phyloP scores from a whole-genome alignment of 2,329 filamentous ascomycete species.

The Taxawa tesnikishii region DNA sequence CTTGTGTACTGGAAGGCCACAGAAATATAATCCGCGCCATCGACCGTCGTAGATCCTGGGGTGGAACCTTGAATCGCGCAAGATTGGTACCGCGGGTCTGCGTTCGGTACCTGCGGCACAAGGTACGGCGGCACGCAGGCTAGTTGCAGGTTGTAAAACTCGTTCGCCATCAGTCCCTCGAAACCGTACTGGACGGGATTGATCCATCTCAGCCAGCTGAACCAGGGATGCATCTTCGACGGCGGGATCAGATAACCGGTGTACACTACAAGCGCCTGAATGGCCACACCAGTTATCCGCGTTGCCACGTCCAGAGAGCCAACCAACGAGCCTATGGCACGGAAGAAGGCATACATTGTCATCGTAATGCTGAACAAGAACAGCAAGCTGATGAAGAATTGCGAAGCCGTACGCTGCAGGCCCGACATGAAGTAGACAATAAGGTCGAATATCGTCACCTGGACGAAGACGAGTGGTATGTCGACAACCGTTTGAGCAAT shows the following conservation, averaged over 20 bases:
- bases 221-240: conserved; percentile 15
- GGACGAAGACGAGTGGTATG: conserved; percentile 2
- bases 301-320: conserved; percentile 17
- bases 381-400: conserved; percentile 6
- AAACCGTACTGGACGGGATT: conserved; percentile 58
- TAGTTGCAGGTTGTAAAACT: conserved; percentile 49
- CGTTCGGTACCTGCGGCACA: conserved; percentile 18
- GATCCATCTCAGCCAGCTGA: conserved; percentile 26
- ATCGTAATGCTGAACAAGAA: conserved; percentile 47
- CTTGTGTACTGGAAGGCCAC: conserved; percentile 45
- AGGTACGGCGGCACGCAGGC: conserved; percentile 43
- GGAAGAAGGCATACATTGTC: conserved; percentile 30
- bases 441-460: conserved; percentile 35
- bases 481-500: conserved; percentile 33
- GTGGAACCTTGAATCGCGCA: conserved; percentile 47
- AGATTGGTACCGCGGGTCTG: conserved; percentile 39
- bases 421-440: conserved; percentile 54
- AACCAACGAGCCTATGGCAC: conserved; percentile 11
- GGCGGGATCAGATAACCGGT: conserved; percentile 39
- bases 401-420: conserved; percentile 17
- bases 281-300: conserved; percentile 26
- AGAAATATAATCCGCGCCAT: conserved; percentile 42
- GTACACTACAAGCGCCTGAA: conserved; percentile 14
- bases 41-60: conserved; percentile 40
- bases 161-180: conserved; percentile 56